These are phyloP conservation scores for Casaregolazyma suthepensis DNA, from an alignment of 1,139 yeast genomes.

Conservation along the genomic window DNA sequence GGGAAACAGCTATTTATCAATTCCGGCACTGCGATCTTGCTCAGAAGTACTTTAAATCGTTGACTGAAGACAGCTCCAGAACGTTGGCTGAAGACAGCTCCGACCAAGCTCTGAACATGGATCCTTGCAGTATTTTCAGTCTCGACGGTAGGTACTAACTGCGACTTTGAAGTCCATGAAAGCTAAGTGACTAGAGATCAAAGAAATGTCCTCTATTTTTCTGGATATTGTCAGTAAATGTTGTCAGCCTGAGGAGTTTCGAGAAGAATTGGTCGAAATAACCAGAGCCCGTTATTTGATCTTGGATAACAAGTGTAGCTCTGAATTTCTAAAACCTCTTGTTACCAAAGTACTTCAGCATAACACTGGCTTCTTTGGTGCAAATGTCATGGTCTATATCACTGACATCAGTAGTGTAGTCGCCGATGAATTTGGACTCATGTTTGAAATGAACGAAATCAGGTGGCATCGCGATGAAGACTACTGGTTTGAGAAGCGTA, in stretches of 20 bases:
- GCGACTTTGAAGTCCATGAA: not conserved
- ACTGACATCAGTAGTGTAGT: not conserved
- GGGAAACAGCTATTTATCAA: not conserved
- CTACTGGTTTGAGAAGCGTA: not conserved
- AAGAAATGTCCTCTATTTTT: not conserved
- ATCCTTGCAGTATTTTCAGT: not conserved
- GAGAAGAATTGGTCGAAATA: not conserved
- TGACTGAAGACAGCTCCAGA: not conserved
- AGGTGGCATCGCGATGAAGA: not conserved
- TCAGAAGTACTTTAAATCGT: not conserved
- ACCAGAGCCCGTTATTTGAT: not conserved
- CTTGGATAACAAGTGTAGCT: not conserved
- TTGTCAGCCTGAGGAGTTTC: not conserved
- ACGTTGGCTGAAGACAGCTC: not conserved
- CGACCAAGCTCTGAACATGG: not conserved
- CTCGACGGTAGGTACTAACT: not conserved
- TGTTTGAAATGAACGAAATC: not conserved
- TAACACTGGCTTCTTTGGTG: not conserved
- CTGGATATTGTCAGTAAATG: not conserved
- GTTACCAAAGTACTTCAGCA: not conserved
- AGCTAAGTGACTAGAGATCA: not conserved
- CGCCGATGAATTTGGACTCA: not conserved
- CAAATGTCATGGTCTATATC: not conserved
- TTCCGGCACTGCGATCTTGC: not conserved
- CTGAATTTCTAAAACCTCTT: not conserved